phyloP scores from a whole-genome alignment of 2,329 filamentous ascomycete species.

The Beauveria medogensis region DNA sequence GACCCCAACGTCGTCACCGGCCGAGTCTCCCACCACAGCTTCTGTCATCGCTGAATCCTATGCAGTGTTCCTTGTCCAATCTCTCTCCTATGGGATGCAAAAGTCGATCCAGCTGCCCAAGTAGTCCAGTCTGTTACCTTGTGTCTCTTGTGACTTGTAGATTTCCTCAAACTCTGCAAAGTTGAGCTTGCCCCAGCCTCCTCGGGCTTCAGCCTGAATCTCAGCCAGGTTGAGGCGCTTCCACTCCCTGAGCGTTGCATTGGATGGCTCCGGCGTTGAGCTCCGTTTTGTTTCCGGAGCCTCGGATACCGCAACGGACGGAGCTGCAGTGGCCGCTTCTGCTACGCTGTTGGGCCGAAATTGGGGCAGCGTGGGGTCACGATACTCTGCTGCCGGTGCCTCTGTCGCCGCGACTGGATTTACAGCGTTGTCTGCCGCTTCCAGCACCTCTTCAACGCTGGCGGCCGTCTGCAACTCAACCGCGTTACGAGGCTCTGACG shows the following conservation, averaged over 20 bases:
- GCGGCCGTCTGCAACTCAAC: conserved; percentile 24
- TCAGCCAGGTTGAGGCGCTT: conserved; percentile 57
- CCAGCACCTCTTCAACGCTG: conserved; percentile 18
- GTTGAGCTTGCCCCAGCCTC: conserved; percentile 71
- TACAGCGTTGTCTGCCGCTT: conserved; percentile 11
- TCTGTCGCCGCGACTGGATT: conserved; percentile 12
- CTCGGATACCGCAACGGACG: background rate
- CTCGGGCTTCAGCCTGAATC: conserved; percentile 57
- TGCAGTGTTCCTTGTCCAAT: background rate
- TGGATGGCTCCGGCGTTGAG: conserved; percentile 16
- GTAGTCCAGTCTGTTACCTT: conserved; percentile 63
- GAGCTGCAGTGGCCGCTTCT: background rate
- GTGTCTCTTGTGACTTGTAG: conserved; percentile 59
- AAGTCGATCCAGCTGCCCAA: conserved; percentile 87
- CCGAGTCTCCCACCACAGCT: background rate
- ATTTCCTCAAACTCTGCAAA: conserved; percentile 73
- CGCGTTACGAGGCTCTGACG: conserved; percentile 22
- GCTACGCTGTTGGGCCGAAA: conserved; percentile 50
- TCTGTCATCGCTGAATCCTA: background rate
- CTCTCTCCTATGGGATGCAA: conserved; percentile 49
- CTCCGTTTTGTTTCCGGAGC: background rate
- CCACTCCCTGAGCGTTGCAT: conserved; percentile 36
- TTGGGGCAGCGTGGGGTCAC: conserved; percentile 60
- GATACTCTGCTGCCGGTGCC: conserved; percentile 20
- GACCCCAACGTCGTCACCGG: too few species aligned